These are phyloP conservation scores for Lunasporangiospora selenospora DNA, from an alignment of 192 early-diverging fungal genomes.

Conservation along the genomic window DNA sequence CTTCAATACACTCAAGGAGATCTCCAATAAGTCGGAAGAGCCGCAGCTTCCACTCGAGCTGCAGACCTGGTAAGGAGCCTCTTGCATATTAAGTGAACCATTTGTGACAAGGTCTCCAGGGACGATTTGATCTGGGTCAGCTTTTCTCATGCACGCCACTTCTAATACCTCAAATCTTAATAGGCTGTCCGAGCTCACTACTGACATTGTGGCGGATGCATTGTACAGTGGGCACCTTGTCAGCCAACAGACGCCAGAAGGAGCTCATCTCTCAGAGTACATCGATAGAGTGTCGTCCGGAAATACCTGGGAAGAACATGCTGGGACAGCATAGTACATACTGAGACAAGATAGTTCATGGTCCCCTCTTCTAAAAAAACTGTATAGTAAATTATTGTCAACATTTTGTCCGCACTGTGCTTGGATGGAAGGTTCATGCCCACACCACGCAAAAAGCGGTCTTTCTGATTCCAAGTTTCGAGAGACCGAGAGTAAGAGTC, in stretches of 20 bases:
- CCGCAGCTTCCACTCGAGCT: conserved; percentile 43
- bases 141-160: neutral
- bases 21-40: conserved; percentile 41
- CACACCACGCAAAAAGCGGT: no score
- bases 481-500: no score
- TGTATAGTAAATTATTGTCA: no score
- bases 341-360: no score
- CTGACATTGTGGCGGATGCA: conserved; percentile 53
- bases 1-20: conserved; percentile 46
- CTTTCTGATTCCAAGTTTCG: no score
- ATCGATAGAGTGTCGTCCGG: conserved; percentile 41
- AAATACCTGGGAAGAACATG: conserved; percentile 11
- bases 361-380: no score
- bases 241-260: conserved; percentile 41
- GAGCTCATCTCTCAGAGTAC: conserved; percentile 28
- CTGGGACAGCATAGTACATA: no score
- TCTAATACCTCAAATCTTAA: neutral
- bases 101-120: neutral
- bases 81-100: neutral
- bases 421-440: no score
- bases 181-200: conserved; percentile 52
- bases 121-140: neutral
- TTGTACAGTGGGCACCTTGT: conserved; percentile 51
- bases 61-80: conserved; percentile 44
- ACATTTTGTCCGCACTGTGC: no score